Evolutionary conservation across 1,139 yeast genomes (phyloP).

Genomic region (Pichia sp.): DNA sequence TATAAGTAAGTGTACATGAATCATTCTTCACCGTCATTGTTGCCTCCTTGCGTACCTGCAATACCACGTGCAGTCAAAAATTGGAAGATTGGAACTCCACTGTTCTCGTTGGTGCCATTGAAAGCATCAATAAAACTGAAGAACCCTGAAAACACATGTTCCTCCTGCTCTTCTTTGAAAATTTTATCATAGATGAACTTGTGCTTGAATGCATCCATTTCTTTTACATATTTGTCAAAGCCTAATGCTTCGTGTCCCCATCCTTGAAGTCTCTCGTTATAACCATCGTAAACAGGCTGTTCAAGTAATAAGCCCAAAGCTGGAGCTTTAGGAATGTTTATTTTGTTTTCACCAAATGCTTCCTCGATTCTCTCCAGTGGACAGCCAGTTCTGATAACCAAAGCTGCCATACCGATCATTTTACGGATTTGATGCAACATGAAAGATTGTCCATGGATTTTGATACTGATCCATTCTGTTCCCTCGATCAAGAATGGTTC

Average conservation of each 20-base stretch:
- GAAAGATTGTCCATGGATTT: constrained; percentile 96
- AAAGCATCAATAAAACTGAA: constrained; percentile 84
- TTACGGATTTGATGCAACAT: constrained; percentile 98
- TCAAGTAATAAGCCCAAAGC: constrained; percentile 88
- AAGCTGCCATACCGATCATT: constrained; percentile 94
- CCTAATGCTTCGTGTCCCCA: constrained; percentile 78
- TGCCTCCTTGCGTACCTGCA: constrained; percentile 1
- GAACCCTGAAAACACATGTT: constrained; percentile 83
- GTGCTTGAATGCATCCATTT: constrained; percentile 84
- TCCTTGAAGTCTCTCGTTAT: constrained; percentile 65
- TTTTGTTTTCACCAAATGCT: constrained; percentile 68
- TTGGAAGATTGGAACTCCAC: constrained; percentile 49
- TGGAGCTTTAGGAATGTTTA: constrained; percentile 96
- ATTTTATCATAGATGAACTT: constrained; percentile 88
- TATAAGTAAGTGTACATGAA: background rate
- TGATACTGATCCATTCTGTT: constrained; percentile 94
- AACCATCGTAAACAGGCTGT: constrained; percentile 86
- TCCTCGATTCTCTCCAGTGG: constrained; percentile 73
- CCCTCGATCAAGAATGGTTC: constrained; percentile 91
- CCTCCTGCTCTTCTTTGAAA: constrained; percentile 81
- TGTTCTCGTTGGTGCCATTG: constrained; percentile 38
- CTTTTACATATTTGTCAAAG: constrained; percentile 60
- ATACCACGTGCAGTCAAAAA: constrained; percentile 68
- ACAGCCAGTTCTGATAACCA: constrained; percentile 80
- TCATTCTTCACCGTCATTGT: constrained; percentile 4